These are phyloP conservation scores for Hypomyces rosellus DNA, from an alignment of 2,329 filamentous ascomycete species.

Conservation along the genomic window DNA sequence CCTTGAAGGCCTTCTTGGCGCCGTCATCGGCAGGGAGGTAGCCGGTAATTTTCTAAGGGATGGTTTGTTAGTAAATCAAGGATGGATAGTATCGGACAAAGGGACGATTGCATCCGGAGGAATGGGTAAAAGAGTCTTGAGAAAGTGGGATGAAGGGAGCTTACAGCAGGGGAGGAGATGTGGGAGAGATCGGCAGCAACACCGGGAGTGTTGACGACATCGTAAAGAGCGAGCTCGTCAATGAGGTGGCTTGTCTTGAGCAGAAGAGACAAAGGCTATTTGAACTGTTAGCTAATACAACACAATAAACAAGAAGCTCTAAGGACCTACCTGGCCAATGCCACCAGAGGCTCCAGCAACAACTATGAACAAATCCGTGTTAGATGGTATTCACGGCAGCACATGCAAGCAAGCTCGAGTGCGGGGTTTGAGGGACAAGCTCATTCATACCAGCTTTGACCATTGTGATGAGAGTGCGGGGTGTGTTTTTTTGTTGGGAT, in stretches of 20 bases:
- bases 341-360: conserved; percentile 96
- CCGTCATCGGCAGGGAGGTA: conserved; percentile 83
- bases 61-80: conserved; percentile 1
- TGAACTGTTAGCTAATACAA: not conserved
- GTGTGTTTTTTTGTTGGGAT: not conserved
- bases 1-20: conserved; percentile 80
- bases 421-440: conserved; percentile 13
- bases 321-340: conserved; percentile 79
- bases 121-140: not conserved
- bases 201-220: conserved; percentile 98
- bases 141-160: conserved; percentile 17
- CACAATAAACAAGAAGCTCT: not conserved
- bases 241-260: conserved; percentile 85
- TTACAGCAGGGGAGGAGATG: conserved; percentile 82
- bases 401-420: not conserved
- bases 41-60: conserved; percentile 70
- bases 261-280: conserved; percentile 87
- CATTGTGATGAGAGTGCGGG: conserved; percentile 8
- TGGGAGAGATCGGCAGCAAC: conserved; percentile 95
- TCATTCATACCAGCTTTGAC: conserved; percentile 11
- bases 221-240: conserved; percentile 91
- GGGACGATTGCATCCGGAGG: not conserved
- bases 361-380: conserved; percentile 33
- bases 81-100: not conserved
- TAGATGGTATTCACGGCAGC: not conserved